These are phyloP conservation scores for Euryodendron excelsum DNA, from an alignment of 148 eudicot genomes.

Conservation along the genomic window DNA sequence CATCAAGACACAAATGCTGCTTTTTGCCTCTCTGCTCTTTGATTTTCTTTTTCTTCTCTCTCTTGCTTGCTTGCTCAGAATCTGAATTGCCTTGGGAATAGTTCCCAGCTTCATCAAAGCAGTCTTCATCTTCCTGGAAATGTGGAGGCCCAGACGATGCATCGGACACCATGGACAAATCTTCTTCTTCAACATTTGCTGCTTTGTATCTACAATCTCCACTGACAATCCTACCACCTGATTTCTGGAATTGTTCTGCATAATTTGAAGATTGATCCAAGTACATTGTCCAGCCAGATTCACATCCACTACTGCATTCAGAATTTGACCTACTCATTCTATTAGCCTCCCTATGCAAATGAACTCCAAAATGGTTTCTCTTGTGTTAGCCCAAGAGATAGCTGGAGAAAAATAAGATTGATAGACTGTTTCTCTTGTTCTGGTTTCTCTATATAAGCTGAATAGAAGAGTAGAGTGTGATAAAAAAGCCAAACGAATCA, in stretches of 20 bases:
- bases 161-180: constrained; percentile 68
- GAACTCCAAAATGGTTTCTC: not conserved
- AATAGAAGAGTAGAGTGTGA: constrained; percentile 4
- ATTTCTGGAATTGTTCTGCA: constrained; percentile 16
- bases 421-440: not conserved
- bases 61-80: constrained; percentile 21
- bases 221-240: not conserved
- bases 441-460: constrained; percentile 26
- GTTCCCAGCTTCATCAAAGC: constrained; percentile 1
- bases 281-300: constrained; percentile 77
- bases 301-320: constrained; percentile 57
- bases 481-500: constrained; percentile 28
- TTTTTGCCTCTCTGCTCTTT: constrained; percentile 26
- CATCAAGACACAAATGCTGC: constrained; percentile 44
- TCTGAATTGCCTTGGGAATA: not conserved
- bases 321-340: constrained; percentile 47
- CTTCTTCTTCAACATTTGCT: constrained; percentile 26
- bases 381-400: not conserved
- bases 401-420: constrained; percentile 8
- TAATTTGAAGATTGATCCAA: constrained; percentile 46
- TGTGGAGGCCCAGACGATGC: constrained; percentile 70
- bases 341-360: not conserved
- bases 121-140: constrained; percentile 21
- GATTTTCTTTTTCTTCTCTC: constrained; percentile 14
- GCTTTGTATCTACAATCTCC: constrained; percentile 11